phyloP scores from a whole-genome alignment of 495 filamentous ascomycete genomes.

The Trichoderma orchidacearum region DNA sequence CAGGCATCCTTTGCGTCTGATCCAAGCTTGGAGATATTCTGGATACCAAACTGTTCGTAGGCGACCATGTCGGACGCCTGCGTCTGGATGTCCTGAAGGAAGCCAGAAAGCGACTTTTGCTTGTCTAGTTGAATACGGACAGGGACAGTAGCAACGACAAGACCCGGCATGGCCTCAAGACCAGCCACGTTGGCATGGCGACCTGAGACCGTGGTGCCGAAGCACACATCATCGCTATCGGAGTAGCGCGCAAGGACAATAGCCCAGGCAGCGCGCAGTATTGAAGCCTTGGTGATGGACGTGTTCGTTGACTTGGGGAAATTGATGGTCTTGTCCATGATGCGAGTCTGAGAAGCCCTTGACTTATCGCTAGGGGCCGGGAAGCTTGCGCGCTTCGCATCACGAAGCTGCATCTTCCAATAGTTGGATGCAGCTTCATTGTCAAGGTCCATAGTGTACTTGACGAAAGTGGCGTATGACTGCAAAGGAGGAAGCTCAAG shows the following conservation, averaged over 20 bases:
- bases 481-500: background rate
- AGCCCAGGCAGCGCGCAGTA: constrained; percentile 33
- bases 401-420: background rate
- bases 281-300: constrained; percentile 19
- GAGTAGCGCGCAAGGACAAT: constrained; percentile 23
- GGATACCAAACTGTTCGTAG: constrained; percentile 32
- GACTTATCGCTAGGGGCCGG: background rate
- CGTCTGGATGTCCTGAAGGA: constrained; percentile 16
- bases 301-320: background rate
- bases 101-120: constrained; percentile 4
- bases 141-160: constrained; percentile 46
- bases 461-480: background rate
- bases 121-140: constrained; percentile 18
- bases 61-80: constrained; percentile 21
- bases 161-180: constrained; percentile 34
- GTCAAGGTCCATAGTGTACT: background rate
- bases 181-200: constrained; percentile 29
- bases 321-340: constrained; percentile 1
- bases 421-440: background rate
- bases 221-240: constrained; percentile 27
- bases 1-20: constrained; percentile 17
- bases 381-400: background rate
- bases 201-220: constrained; percentile 35
- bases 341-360: constrained; percentile 2
- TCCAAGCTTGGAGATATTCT: constrained; percentile 20